Conservation (phyloP, 257 asterid genomes). For the Euphrasia confusa region DNA sequence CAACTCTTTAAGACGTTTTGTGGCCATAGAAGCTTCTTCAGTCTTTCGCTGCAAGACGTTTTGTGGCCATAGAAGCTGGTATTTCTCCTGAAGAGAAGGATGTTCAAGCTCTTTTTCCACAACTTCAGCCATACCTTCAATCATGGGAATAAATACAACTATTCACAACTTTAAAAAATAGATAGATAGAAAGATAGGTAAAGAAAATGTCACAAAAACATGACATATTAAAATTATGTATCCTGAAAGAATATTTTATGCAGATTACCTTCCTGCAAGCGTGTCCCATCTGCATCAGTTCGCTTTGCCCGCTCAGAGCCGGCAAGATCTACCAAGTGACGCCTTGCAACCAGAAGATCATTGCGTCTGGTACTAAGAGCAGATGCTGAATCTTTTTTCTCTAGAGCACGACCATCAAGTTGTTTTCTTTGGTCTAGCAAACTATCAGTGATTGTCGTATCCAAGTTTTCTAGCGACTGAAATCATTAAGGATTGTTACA, state of each 20-base stretch:
- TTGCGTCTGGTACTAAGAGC: slow-evolving; percentile 37
- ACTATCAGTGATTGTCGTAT: slow-evolving; percentile 40
- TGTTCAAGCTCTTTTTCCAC: slow-evolving; percentile 85
- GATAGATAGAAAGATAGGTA: background rate
- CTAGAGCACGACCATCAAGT: slow-evolving; percentile 81
- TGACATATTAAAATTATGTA: slow-evolving; percentile 1
- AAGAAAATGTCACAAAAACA: background rate
- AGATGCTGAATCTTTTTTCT: slow-evolving; percentile 92
- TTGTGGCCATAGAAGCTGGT: slow-evolving; percentile 28
- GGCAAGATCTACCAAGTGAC: slow-evolving; percentile 94
- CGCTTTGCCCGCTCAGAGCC: slow-evolving; percentile 98
- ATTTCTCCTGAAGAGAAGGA: slow-evolving; percentile 82
- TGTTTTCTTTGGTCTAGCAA: slow-evolving; percentile 69
- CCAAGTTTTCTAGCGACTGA: slow-evolving; percentile 65
- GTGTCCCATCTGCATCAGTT: slow-evolving; percentile 95
- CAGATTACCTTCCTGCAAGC: slow-evolving; percentile 83
- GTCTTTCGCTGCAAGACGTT: slow-evolving; percentile 82
- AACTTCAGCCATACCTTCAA: slow-evolving; percentile 63
- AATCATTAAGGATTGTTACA: slow-evolving; percentile 24
- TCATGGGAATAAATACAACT: background rate
- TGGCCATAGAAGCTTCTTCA: slow-evolving; percentile 94
- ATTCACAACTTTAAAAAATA: background rate
- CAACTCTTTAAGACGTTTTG: slow-evolving; percentile 90
- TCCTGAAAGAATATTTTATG: background rate
- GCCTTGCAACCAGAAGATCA: slow-evolving; percentile 81